phyloP scores from a whole-genome alignment of 2,329 filamentous ascomycete genomes.

The Hypoxylon sp. region DNA sequence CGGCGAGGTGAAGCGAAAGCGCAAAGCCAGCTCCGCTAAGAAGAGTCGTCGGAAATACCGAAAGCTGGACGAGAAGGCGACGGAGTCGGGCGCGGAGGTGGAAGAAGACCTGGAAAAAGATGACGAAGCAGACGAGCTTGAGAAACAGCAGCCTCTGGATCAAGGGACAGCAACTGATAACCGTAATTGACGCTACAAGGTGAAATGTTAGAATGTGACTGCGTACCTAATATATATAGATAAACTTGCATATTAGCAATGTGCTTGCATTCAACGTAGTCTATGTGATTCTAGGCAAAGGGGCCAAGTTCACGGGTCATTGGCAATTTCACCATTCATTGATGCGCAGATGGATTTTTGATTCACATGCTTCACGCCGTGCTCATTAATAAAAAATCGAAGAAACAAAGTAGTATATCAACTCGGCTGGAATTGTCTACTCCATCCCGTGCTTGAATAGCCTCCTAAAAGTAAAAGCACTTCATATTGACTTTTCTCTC shows the following conservation, averaged over 20 bases:
- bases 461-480: conserved; percentile 63
- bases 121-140: conserved; percentile 31
- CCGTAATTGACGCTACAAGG: neutral
- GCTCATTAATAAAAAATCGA: conserved; percentile 49
- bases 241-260: neutral
- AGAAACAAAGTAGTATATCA: conserved; percentile 67
- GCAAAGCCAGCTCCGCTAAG: conserved; percentile 80
- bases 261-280: neutral
- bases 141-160: neutral
- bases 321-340: neutral
- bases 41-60: conserved; percentile 86
- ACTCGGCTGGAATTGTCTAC: conserved; percentile 64
- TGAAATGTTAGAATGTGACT: neutral
- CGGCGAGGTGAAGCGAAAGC: conserved; percentile 71
- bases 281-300: conserved; percentile 1
- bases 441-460: conserved; percentile 62
- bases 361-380: conserved; percentile 49
- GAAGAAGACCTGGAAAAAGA: conserved; percentile 33
- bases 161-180: neutral
- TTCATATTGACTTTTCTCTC: conserved; percentile 60
- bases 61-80: conserved; percentile 63
- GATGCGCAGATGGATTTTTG: neutral
- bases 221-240: neutral
- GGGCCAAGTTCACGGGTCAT: conserved; percentile 41
- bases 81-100: conserved; percentile 30